Conservation (phyloP, 805 yeast genomes). For the Suhomyces tanzawaensis region DNA sequence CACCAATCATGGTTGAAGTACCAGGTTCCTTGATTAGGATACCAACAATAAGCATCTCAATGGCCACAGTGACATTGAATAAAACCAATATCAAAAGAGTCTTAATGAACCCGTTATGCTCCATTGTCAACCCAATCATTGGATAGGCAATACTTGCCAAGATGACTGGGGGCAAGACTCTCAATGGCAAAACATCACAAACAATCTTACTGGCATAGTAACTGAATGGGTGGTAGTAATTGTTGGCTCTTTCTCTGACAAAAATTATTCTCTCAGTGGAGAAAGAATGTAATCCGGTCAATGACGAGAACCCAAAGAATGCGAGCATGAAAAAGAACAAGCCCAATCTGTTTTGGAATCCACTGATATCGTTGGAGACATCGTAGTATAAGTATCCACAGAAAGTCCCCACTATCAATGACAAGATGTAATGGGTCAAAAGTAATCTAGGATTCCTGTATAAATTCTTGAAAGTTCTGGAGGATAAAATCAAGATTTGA, state of each 20-base stretch:
- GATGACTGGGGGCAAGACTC: slow-evolving; percentile 89
- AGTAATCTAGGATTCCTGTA: slow-evolving; percentile 91
- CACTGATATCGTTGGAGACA: slow-evolving; percentile 84
- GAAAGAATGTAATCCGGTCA: slow-evolving; percentile 88
- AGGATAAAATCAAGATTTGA: slow-evolving; percentile 73
- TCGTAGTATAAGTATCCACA: slow-evolving; percentile 85
- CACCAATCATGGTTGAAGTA: slow-evolving; percentile 87
- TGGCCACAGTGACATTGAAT: slow-evolving; percentile 83
- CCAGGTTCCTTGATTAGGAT: slow-evolving; percentile 85
- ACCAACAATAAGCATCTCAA: slow-evolving; percentile 84
- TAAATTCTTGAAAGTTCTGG: slow-evolving; percentile 86
- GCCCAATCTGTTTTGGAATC: slow-evolving; percentile 94
- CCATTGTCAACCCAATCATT: slow-evolving; percentile 81
- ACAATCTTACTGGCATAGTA: slow-evolving; percentile 82
- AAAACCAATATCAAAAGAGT: slow-evolving; percentile 68
- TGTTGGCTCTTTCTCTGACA: slow-evolving; percentile 90
- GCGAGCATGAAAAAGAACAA: slow-evolving; percentile 88
- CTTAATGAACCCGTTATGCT: slow-evolving; percentile 67
- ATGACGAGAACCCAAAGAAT: slow-evolving; percentile 88
- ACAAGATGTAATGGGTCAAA: slow-evolving; percentile 76
- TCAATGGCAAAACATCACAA: slow-evolving; percentile 88
- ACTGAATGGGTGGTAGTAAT: slow-evolving; percentile 84
- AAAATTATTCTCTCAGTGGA: slow-evolving; percentile 86
- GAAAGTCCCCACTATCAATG: slow-evolving; percentile 73
- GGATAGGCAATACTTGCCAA: slow-evolving; percentile 84